phyloP scores from a whole-genome alignment of 2,329 filamentous ascomycete genomes.

The Calonectria multiphialidica region DNA sequence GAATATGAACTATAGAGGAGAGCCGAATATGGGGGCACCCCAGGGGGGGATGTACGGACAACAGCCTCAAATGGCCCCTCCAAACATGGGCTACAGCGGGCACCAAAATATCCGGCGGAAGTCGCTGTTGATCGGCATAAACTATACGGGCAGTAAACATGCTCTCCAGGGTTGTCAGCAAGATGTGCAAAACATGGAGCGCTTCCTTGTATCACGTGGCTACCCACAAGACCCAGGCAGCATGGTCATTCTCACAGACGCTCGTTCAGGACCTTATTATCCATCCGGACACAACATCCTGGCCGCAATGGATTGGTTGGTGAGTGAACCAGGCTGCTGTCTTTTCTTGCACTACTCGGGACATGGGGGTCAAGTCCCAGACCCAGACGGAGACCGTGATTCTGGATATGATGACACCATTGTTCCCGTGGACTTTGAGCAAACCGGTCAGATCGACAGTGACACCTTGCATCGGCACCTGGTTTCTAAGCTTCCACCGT shows the following conservation, averaged over 20 bases:
- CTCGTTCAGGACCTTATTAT: not conserved
- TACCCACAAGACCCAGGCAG: not conserved
- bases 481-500: not conserved
- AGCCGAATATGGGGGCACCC: not conserved
- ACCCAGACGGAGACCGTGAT: not conserved
- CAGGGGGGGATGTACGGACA: not conserved
- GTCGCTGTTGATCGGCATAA: not conserved
- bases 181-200: not conserved
- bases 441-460: not conserved
- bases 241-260: not conserved
- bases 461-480: not conserved
- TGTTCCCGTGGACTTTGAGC: not conserved
- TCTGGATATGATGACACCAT: not conserved
- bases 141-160: not conserved
- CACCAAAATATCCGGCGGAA: not conserved
- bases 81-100: not conserved
- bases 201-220: not conserved
- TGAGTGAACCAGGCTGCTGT: not conserved
- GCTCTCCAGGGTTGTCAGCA: not conserved
- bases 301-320: not conserved
- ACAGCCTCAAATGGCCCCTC: not conserved
- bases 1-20: not conserved
- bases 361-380: not conserved
- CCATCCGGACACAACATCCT: not conserved
- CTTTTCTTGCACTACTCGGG: not conserved